Evolutionary conservation across 306 rosid genomes (phyloP).

Genomic region (Luffa aegyptiaca): DNA sequence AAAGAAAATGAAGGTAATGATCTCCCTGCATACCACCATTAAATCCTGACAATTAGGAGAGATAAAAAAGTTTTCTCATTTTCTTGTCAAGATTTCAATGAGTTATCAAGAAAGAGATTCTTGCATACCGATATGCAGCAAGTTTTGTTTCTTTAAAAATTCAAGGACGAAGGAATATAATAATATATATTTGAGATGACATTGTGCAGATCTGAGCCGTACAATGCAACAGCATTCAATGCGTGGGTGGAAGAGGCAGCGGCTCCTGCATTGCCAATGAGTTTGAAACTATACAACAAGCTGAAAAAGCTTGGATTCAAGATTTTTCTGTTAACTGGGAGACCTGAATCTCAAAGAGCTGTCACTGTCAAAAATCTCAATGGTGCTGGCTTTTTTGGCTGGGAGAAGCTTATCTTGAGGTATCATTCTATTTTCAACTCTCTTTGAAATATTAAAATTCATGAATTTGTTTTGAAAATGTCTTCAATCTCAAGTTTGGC

Average conservation of each 20-base stretch:
- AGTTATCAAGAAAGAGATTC: no score
- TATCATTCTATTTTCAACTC: not conserved
- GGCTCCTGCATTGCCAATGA: slow-evolving; percentile 63
- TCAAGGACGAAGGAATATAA: no score
- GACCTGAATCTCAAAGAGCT: slow-evolving; percentile 58
- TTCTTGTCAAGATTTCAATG: no score
- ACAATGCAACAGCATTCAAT: slow-evolving; percentile 42
- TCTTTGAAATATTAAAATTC: no score
- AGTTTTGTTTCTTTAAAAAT: no score
- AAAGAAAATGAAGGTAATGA: no score
- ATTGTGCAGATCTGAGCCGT: slow-evolving; percentile 30
- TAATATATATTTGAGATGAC: not conserved
- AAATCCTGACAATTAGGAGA: no score
- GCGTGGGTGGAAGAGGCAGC: slow-evolving; percentile 56
- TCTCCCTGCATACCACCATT: no score
- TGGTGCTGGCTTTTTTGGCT: slow-evolving; percentile 37
- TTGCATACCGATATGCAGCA: no score
- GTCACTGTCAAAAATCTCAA: slow-evolving; percentile 50
- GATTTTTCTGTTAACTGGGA: slow-evolving; percentile 63
- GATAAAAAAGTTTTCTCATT: no score
- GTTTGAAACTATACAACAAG: slow-evolving; percentile 45
- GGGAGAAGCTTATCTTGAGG: slow-evolving; percentile 86
- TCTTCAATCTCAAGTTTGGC: no score
- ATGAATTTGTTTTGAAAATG: no score
- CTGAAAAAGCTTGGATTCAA: slow-evolving; percentile 43